phyloP scores from a whole-genome alignment of 768 basidiomycete genomes.

The Tricholoma matsutake region DNA sequence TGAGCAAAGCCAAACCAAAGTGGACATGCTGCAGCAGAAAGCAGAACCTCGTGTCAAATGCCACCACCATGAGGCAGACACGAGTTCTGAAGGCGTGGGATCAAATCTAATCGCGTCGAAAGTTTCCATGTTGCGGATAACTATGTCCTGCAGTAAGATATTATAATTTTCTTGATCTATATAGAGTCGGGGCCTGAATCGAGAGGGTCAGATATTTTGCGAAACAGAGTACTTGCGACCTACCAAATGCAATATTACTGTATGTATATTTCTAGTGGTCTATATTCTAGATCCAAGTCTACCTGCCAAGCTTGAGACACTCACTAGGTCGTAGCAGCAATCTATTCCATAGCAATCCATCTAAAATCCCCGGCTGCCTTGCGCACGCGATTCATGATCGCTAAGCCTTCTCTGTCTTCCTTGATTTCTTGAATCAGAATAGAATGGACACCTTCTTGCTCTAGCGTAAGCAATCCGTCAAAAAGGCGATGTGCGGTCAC shows the following conservation, averaged over 20 bases:
- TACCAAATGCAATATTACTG: background rate
- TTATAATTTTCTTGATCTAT: background rate
- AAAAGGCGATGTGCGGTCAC: slow-evolving; percentile 81
- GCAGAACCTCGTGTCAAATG: background rate
- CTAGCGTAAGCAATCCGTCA: slow-evolving; percentile 81
- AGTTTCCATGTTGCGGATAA: background rate
- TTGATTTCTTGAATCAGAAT: slow-evolving; percentile 84
- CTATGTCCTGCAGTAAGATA: background rate
- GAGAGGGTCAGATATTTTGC: background rate
- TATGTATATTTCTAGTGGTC: background rate
- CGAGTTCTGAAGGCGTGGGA: background rate
- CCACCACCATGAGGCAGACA: background rate
- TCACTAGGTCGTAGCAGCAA: background rate
- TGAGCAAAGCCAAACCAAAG: background rate
- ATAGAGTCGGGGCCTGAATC: background rate
- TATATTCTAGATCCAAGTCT: background rate
- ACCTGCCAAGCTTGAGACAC: background rate
- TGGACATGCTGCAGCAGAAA: background rate
- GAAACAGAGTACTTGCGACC: background rate
- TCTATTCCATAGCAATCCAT: slow-evolving; percentile 27
- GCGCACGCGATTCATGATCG: slow-evolving; percentile 90
- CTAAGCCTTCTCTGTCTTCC: slow-evolving; percentile 82
- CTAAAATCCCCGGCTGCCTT: slow-evolving; percentile 77
- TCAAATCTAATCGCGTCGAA: background rate
- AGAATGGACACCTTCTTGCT: slow-evolving; percentile 68